Evolutionary conservation across 1,139 yeast species (phyloP).

Genomic region (Candida glucosophila): DNA sequence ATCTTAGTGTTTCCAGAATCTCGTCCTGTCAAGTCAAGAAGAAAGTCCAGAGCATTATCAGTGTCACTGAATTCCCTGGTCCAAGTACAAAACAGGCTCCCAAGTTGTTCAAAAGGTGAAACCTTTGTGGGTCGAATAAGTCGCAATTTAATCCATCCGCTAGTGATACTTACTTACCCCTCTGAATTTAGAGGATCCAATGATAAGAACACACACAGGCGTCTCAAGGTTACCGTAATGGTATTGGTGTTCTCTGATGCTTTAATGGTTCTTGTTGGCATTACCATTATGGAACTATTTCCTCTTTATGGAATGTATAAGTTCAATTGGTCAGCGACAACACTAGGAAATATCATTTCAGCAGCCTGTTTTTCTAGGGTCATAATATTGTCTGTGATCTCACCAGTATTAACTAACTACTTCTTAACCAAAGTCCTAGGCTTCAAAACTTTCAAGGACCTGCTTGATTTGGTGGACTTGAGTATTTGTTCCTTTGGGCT

Average conservation of each 20-base stretch:
- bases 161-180: slow-evolving; percentile 33
- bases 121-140: not conserved
- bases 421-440: slow-evolving; percentile 17
- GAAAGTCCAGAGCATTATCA: slow-evolving; percentile 38
- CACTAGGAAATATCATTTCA: slow-evolving; percentile 54
- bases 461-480: slow-evolving; percentile 51
- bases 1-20: slow-evolving; percentile 49
- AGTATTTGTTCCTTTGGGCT: slow-evolving; percentile 22
- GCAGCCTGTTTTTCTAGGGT: slow-evolving; percentile 39
- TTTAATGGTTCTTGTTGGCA: slow-evolving; percentile 24
- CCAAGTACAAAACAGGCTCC: slow-evolving; percentile 1
- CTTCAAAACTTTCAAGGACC: slow-evolving; percentile 26
- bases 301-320: slow-evolving; percentile 50
- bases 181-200: slow-evolving; percentile 5
- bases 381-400: slow-evolving; percentile 20
- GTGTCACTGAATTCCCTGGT: slow-evolving; percentile 4
- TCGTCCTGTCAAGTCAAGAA: slow-evolving; percentile 36
- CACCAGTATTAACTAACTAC: slow-evolving; percentile 23
- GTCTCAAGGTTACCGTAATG: slow-evolving; percentile 25
- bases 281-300: slow-evolving; percentile 37
- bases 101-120: slow-evolving; percentile 1
- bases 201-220: no score
- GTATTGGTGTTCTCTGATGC: slow-evolving; percentile 42
- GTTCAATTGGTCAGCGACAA: slow-evolving; percentile 52
- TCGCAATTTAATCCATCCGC: slow-evolving; percentile 35